Percentiles rank a stretch among this genome's conserved stretches.
Evolutionary conservation across 1,284 basidiomycete species (phyloP).

Genomic region (Ustanciosporium gigantosporum): DNA sequence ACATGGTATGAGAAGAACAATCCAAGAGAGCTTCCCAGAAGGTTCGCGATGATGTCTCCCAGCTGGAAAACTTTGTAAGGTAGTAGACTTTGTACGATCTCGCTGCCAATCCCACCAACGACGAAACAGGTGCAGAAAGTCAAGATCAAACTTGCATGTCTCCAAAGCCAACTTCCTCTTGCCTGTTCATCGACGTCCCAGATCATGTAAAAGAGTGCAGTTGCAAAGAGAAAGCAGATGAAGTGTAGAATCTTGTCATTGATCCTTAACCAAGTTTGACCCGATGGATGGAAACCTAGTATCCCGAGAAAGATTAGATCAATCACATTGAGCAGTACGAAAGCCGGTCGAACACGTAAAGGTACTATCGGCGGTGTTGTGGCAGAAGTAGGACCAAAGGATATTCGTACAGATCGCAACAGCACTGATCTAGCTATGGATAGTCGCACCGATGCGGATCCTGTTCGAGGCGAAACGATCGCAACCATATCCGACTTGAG

Average conservation of each 20-base stretch:
- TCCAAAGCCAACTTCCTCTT: conserved; percentile 76
- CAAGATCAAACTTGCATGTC: conserved; percentile 73
- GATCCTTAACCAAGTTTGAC: conserved; percentile 66
- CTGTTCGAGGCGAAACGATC: conserved; percentile 8
- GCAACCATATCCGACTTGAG: conserved; percentile 8
- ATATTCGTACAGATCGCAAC: conserved; percentile 28
- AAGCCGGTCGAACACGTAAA: conserved; percentile 46
- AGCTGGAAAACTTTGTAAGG: conserved; percentile 81
- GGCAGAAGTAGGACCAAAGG: conserved; percentile 1
- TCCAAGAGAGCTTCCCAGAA: conserved; percentile 76
- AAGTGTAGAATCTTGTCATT: conserved; percentile 86
- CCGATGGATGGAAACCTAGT: conserved; percentile 55
- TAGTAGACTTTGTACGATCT: conserved; percentile 78
- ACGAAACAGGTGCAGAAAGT: conserved; percentile 65
- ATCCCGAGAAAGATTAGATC: conserved; percentile 46
- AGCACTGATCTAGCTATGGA: conserved; percentile 29
- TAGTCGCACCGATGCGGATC: conserved; percentile 3
- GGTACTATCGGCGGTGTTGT: conserved; percentile 21
- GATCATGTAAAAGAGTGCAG: conserved; percentile 81
- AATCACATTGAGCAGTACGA: conserved; percentile 45
- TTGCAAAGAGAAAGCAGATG: conserved; percentile 76
- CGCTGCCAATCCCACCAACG: conserved; percentile 76
- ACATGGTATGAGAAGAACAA: conserved; percentile 64
- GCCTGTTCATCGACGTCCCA: conserved; percentile 77
- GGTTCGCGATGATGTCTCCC: conserved; percentile 78